These are phyloP conservation scores for Trichoderma breve DNA, from an alignment of 2,329 filamentous ascomycete genomes.

Conservation along the genomic window DNA sequence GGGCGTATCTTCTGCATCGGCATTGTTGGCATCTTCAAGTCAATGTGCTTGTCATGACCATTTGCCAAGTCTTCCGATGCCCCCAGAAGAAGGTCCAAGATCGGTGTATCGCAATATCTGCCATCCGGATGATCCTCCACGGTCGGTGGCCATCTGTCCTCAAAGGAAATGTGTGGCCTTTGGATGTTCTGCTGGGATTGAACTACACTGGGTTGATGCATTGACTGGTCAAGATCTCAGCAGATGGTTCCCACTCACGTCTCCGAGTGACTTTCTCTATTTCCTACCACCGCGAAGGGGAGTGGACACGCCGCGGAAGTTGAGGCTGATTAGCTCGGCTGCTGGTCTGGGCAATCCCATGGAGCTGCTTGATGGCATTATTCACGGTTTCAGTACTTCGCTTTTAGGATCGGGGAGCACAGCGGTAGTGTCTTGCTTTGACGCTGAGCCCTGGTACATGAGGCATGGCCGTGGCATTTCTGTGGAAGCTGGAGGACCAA, in stretches of 20 bases:
- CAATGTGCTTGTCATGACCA: conserved; percentile 29
- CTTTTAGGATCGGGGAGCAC: conserved; percentile 25
- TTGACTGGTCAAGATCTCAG: conserved; percentile 48
- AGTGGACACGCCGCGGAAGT: conserved; percentile 51
- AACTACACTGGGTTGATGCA: conserved; percentile 58
- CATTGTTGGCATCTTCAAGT: not conserved
- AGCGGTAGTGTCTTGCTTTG: conserved; percentile 24
- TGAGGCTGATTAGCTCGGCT: conserved; percentile 62
- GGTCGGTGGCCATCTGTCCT: conserved; percentile 65
- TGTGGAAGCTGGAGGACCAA: not conserved
- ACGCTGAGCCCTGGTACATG: conserved; percentile 19
- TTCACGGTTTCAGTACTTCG: conserved; percentile 28
- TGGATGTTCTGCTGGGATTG: conserved; percentile 60
- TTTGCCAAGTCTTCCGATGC: conserved; percentile 26
- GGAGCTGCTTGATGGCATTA: conserved; percentile 23
- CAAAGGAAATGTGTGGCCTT: conserved; percentile 63
- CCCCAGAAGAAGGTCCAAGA: conserved; percentile 33
- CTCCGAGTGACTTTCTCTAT: conserved; percentile 55
- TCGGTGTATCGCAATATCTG: conserved; percentile 50
- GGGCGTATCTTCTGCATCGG: not conserved
- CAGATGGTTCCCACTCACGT: conserved; percentile 54
- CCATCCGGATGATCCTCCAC: conserved; percentile 59
- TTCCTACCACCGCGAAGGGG: conserved; percentile 56
- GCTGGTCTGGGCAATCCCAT: conserved; percentile 35
- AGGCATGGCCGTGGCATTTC: conserved; percentile 1